Base-by-base conservation (phyloP, 1,284 basidiomycete genomes). In the Stygiomarasmius scandens region DNA sequence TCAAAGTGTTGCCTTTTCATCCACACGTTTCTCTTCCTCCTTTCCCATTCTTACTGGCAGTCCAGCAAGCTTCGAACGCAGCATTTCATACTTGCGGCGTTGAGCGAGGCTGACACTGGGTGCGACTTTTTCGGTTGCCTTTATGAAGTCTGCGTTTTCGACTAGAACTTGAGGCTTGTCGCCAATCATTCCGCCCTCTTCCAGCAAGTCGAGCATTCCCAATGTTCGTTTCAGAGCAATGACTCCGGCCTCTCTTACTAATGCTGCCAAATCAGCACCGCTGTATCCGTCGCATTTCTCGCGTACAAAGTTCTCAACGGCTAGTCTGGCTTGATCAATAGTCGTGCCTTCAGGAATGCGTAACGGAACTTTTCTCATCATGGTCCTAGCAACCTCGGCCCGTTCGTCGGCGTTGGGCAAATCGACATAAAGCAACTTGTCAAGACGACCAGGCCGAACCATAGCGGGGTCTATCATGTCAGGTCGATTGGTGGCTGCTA, bases 391-490 rank as follows among this genome's bases (percentile, higher is more conserved):
- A 61, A 99, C 96, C 71, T 98, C 96, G 5, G 84, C 83, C 11
- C 96, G 85, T 74, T 98, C 96, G 12, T 78, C 70, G 0, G 88
- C 64, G 0, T 80, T 77, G 1, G 96, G 96, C 1, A 98, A 79
- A 71, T 98, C 96, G 64, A 99, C 96, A 69, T 98, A 99, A 25
- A 99, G 83, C 6, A 98, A 82, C 73, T 98, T 98, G 78, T 99
- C 96, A 12, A 99, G 83, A 2, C 96, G 86, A 0, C 96, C 96
- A 0, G 96, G 96, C 16, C 96, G 90, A 56, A 95, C 94, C 96
- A 98, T 98, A 3, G 96, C 96, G 0, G 96, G 96, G 69, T 98
- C 96, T 62, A 98, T 95, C 87, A 98, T 98, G 76, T 98, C 96
- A 0, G 96, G 96, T n/a, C 96, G 82, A 74, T 99, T 98, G 3